phyloP scores from a whole-genome alignment of 1,139 yeast genomes.

The Geotrichum restrictum region DNA sequence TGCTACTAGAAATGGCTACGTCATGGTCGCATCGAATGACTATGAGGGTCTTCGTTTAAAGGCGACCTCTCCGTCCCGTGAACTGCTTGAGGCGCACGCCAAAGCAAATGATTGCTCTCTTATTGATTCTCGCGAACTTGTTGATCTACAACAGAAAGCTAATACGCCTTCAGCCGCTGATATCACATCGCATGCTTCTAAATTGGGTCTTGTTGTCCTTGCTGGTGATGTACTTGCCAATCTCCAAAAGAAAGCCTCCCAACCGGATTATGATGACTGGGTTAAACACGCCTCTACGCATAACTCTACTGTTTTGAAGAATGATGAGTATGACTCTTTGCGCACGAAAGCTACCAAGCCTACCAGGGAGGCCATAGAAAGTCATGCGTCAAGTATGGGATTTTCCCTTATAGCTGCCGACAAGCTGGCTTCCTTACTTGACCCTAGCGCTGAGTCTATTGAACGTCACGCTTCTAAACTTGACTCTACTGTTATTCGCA shows the following conservation, averaged over 20 bases:
- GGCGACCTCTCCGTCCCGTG: conserved; percentile 23
- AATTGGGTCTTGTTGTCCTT: conserved; percentile 30
- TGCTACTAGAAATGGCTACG: conserved; percentile 14
- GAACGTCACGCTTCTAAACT: conserved; percentile 26
- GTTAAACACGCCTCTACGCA: conserved; percentile 15
- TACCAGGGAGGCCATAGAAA: conserved; percentile 8
- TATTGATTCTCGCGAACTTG: conserved; percentile 34
- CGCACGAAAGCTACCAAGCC: conserved; percentile 20
- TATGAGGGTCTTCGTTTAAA: conserved; percentile 14
- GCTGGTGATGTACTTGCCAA: conserved; percentile 29
- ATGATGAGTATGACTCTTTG: conserved; percentile 23
- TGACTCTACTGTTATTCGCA: conserved; percentile 37
- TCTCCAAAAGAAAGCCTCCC: conserved; percentile 28
- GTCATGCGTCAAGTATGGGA: conserved; percentile 40
- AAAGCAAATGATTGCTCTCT: conserved; percentile 28
- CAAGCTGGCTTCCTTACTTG: conserved; percentile 34
- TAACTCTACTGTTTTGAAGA: conserved; percentile 23
- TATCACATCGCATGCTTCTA: conserved; percentile 25
- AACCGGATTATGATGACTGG: conserved; percentile 32
- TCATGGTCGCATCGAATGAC: conserved; percentile 26
- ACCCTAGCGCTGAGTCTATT: conserved; percentile 35
- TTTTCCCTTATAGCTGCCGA: conserved; percentile 17
- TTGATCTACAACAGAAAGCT: conserved; percentile 22
- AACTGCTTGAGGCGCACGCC: conserved; percentile 7
- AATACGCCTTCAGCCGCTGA: conserved; percentile 17